phyloP scores from a whole-genome alignment of 1,139 yeast genomes.

The Blastobotrys malaysiensis region DNA sequence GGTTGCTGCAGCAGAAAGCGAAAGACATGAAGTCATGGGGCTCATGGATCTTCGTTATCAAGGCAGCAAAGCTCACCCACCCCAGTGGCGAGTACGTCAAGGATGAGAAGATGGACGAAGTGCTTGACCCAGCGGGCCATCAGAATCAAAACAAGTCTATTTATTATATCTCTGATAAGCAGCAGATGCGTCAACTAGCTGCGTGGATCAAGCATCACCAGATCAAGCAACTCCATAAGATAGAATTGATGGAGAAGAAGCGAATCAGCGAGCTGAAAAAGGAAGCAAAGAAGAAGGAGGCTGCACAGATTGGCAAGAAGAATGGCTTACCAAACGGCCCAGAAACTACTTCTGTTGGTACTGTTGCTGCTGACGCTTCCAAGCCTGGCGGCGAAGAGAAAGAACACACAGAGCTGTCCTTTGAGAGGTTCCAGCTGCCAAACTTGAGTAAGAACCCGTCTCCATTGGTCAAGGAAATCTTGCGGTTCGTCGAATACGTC shows the following conservation, averaged over 20 bases:
- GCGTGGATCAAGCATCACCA: constrained; percentile 7
- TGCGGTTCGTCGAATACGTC: not conserved
- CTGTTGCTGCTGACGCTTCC: no score
- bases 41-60: constrained; percentile 25
- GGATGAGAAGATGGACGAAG: constrained; percentile 1
- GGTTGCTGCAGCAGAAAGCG: constrained; percentile 35
- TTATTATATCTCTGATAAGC: constrained; percentile 7
- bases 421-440: not conserved
- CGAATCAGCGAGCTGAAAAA: not conserved
- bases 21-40: constrained; percentile 31
- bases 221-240: not conserved
- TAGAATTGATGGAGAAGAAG: not conserved
- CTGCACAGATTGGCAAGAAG: not conserved
- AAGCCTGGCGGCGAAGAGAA: not conserved
- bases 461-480: not conserved
- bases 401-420: not conserved
- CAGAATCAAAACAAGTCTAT: not conserved
- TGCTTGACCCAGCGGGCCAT: constrained; percentile 1
- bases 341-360: no score
- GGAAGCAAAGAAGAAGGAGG: not conserved
- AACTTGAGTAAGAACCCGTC: not conserved
- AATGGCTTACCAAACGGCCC: not conserved
- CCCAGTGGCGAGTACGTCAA: constrained; percentile 5
- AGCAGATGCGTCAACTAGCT: constrained; percentile 4
- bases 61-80: constrained; percentile 4